Base-by-base conservation (phyloP, 192 early-diverging fungal species). In the Gaertneriomyces sp. region DNA sequence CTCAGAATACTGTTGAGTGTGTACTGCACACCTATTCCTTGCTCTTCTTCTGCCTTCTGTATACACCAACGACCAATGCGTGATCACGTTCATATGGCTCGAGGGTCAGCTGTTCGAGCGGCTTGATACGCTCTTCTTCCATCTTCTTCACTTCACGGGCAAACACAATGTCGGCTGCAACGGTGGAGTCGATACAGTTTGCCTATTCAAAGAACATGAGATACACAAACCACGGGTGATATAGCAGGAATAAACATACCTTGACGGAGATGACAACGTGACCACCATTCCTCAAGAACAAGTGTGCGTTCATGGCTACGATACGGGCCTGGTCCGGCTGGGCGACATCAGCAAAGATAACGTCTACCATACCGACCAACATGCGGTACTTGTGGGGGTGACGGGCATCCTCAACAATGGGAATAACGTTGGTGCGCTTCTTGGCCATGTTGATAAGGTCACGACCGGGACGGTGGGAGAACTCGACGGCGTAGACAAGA, bases 381-480 rank as follows among this genome's bases (percentile, higher is more conserved):
- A 98, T 99, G 79, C 97, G 93, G 84, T 99, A 99, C 81, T 99
- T 99, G 81, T 99, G 92, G 60, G 97, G 97, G 82, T 98, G 91
- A 77, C 95, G 95, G 47, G 95, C 94, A 79, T 99, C 97, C 81
- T 99, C 97, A 71, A 99, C 94, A 66, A 99, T 99, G 47, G 97
- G 95, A 66, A 98, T 93, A 42, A 98, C 91, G 79, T 98, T 99
- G 72, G 94, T 98, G 66, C 95, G 92, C 88, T 99, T 99, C 89
- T 99, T 99, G 76, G 96, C 96, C 88, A 98, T 92, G 85, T 96
- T 98, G 82, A 99, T 98, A 66, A 99, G 83, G 69, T 99, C 96
- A 79, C 96, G 94, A 46, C 96, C 96, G 19, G 94, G 90, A 62
- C 96, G 89, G 87, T 98, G 95, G 63, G 97, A 98, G 83, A 99